Conservation (phyloP, 441 rosid species). For the Monsonia emarginata region DNA sequence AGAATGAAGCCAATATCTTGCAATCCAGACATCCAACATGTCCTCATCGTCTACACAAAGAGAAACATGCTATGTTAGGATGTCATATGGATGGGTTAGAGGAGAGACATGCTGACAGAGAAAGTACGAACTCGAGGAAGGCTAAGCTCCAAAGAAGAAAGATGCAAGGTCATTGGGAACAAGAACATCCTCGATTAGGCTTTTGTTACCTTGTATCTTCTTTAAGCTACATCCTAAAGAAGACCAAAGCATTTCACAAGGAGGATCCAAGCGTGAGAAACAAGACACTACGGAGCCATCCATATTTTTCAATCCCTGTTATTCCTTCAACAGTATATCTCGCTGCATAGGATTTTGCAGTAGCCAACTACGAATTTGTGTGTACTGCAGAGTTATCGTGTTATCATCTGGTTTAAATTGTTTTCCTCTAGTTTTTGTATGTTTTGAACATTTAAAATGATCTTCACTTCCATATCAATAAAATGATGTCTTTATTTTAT, state of each 20-base stretch:
- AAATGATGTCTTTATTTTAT: background rate
- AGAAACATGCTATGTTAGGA: background rate
- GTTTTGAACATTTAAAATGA: background rate
- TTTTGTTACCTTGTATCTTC: conserved; percentile 1
- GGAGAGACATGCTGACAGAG: conserved; percentile 13
- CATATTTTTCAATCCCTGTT: conserved; percentile 30
- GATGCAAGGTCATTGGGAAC: background rate
- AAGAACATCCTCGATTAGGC: background rate
- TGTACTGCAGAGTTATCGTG: background rate
- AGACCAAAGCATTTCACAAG: conserved; percentile 23
- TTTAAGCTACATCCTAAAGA: conserved; percentile 19
- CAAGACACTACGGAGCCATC: conserved; percentile 7
- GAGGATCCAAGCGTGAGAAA: background rate
- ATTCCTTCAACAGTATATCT: conserved; percentile 10
- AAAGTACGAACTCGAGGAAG: conserved; percentile 14
- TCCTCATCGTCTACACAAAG: background rate
- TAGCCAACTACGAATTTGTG: background rate
- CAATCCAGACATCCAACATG: background rate
- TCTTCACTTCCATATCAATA: background rate
- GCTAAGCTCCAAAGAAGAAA: conserved; percentile 2
- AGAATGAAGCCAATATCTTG: background rate
- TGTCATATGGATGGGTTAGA: background rate
- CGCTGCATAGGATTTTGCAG: background rate
- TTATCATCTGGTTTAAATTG: background rate
- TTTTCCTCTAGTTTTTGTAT: background rate